phyloP scores from a whole-genome alignment of 1,284 basidiomycete genomes.

The Anthracocystis setariae region DNA sequence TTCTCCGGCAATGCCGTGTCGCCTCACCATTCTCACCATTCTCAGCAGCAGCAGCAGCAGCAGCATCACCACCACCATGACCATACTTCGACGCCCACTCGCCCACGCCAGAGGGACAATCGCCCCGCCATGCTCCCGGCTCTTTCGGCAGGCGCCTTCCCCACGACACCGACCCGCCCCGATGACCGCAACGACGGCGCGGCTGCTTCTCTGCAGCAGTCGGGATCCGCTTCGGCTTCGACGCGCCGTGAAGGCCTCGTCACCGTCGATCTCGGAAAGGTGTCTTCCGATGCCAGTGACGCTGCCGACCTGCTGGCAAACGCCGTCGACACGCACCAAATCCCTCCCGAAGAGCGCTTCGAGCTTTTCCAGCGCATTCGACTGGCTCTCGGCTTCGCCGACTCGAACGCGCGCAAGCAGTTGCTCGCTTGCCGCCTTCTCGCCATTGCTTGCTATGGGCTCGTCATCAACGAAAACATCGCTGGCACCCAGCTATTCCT shows the following conservation, averaged over 20 bases:
- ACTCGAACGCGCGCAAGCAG: conserved; percentile 78
- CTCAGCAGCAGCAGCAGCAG: conserved; percentile 5
- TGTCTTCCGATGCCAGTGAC: conserved; percentile 26
- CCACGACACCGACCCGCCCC: conserved; percentile 25
- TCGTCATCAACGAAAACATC: conserved; percentile 73
- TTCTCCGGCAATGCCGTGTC: conserved; percentile 14
- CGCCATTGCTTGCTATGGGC: conserved; percentile 81
- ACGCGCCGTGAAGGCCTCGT: conserved; percentile 52
- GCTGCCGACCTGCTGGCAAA: conserved; percentile 75
- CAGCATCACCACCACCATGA: conserved; percentile 16
- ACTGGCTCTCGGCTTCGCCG: conserved; percentile 76
- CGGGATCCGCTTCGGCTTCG: conserved; percentile 9
- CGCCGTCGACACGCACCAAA: conserved; percentile 75
- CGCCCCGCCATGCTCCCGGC: conserved; percentile 39
- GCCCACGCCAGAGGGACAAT: conserved; percentile 34
- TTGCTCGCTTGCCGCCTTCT: conserved; percentile 84
- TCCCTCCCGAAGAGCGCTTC: conserved; percentile 87
- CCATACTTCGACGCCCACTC: conserved; percentile 35
- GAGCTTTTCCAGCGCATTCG: conserved; percentile 89
- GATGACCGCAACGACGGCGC: conserved; percentile 17
- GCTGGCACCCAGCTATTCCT: conserved; percentile 86
- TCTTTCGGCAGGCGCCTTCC: conserved; percentile 27
- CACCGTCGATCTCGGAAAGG: conserved; percentile 49
- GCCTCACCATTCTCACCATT: conserved; percentile 28
- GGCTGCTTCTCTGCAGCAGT: not conserved